A percentile compares a stretch with the other conserved stretches of the same genome.
These are phyloP conservation scores for Dysphania ambrosioides DNA, from an alignment of 148 eudicot species.

Conservation along the genomic window DNA sequence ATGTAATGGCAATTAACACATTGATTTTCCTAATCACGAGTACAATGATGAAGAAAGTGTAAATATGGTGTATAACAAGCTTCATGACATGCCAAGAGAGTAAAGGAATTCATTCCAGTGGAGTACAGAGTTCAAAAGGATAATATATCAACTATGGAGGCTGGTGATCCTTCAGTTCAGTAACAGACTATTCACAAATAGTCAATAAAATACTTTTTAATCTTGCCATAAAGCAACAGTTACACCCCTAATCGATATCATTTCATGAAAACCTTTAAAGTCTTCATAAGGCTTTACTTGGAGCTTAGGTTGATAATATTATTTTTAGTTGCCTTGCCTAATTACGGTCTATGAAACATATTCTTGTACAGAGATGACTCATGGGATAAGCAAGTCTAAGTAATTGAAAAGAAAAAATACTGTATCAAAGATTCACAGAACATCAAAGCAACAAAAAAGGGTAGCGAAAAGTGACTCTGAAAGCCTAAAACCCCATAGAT, in stretches of 20 bases:
- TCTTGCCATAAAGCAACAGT: background rate
- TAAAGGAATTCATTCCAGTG: background rate
- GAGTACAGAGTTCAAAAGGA: background rate
- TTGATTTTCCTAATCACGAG: background rate
- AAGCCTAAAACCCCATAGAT: no score
- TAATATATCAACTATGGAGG: background rate
- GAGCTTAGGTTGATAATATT: background rate
- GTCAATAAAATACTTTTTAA: background rate
- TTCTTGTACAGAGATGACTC: background rate
- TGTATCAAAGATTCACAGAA: background rate
- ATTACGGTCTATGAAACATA: background rate
- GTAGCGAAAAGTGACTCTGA: no score
- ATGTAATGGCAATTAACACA: conserved; percentile 15
- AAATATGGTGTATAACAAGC: no score
- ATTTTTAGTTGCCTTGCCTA: background rate
- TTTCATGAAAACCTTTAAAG: background rate
- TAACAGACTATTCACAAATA: background rate
- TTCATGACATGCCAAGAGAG: background rate
- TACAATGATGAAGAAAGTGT: no score
- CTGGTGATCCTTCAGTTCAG: background rate
- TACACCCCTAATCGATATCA: background rate
- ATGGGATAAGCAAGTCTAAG: background rate
- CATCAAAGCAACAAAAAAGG: no score
- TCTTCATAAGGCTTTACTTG: background rate
- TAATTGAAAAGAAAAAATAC: background rate